A percentile compares a stretch with the other conserved stretches of the same genome.
phyloP scores from a whole-genome alignment of 2,329 filamentous ascomycete species.

The Penicillium sp. region DNA sequence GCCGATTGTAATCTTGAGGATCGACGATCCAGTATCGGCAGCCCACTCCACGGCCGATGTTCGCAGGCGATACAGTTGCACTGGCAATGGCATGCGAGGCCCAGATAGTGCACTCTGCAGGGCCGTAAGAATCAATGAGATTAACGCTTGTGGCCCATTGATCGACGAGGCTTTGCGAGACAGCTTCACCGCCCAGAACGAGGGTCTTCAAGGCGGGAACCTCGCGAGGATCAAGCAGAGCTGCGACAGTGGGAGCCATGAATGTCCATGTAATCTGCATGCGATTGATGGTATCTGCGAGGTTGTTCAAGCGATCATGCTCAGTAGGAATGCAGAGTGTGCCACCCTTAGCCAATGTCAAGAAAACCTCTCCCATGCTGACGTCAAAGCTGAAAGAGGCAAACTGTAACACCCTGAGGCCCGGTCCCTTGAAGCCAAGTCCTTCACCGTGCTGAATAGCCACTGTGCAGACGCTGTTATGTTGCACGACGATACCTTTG shows the following conservation, averaged over 20 bases:
- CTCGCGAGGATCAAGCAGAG: slow-evolving; percentile 8
- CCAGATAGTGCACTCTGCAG: slow-evolving; percentile 8
- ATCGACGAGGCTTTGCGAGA: slow-evolving; percentile 5
- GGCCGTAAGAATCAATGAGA: slow-evolving; percentile 8
- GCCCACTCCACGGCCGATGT: slow-evolving; percentile 5
- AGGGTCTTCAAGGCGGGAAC: slow-evolving; percentile 32
- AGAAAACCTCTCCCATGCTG: slow-evolving; percentile 20
- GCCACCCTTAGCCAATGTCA: slow-evolving; percentile 34
- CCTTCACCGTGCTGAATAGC: neutral
- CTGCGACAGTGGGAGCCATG: slow-evolving; percentile 53
- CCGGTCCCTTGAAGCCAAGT: slow-evolving; percentile 9
- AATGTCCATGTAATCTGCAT: slow-evolving; percentile 42
- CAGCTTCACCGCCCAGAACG: slow-evolving; percentile 32
- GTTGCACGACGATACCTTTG: slow-evolving; percentile 15
- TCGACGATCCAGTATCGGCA: slow-evolving; percentile 29
- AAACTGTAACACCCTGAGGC: slow-evolving; percentile 31
- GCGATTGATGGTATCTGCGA: slow-evolving; percentile 7
- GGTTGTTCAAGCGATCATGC: slow-evolving; percentile 37
- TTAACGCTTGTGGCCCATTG: slow-evolving; percentile 1
- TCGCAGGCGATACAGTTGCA: neutral
- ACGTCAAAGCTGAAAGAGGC: slow-evolving; percentile 38
- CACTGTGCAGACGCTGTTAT: slow-evolving; percentile 4
- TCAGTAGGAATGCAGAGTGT: slow-evolving; percentile 29
- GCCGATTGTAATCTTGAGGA: slow-evolving; percentile 15
- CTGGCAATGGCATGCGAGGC: neutral